Percentiles rank a stretch among this genome's conserved stretches.
Evolutionary conservation across 257 asterid species (phyloP).

Genomic region (Coffea canephora): DNA sequence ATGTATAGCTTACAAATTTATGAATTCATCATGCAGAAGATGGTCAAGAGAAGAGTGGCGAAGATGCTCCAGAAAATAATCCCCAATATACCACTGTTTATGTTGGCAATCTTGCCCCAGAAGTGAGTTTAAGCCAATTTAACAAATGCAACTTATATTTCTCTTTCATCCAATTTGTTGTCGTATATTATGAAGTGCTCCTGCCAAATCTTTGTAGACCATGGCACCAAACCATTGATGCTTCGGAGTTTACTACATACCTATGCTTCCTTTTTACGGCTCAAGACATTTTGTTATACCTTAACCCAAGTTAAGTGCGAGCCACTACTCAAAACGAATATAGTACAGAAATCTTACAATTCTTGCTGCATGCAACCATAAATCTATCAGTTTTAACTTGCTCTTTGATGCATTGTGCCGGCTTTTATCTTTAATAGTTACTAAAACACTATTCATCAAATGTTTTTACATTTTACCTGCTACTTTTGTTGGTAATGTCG

Average conservation of each 20-base stretch:
- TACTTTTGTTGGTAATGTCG: neutral
- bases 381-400: neutral
- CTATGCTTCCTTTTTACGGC: neutral
- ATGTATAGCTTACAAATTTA: neutral
- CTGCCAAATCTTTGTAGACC: neutral
- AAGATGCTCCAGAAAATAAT: slow-evolving; percentile 81
- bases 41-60: slow-evolving; percentile 53
- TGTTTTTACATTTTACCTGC: neutral
- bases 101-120: slow-evolving; percentile 87
- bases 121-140: slow-evolving; percentile 38
- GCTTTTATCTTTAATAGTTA: neutral
- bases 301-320: neutral
- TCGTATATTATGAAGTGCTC: neutral
- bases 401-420: neutral
- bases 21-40: slow-evolving; percentile 52
- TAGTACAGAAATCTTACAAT: neutral
- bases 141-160: neutral
- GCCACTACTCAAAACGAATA: neutral
- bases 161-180: neutral
- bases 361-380: neutral
- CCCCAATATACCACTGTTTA: slow-evolving; percentile 77
- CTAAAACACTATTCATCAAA: neutral
- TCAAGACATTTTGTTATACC: neutral
- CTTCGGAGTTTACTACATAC: neutral
- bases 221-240: neutral